Evolutionary conservation across 73 alveolate species (phyloP).

Genomic region (Symbiodinium pilosum): DNA sequence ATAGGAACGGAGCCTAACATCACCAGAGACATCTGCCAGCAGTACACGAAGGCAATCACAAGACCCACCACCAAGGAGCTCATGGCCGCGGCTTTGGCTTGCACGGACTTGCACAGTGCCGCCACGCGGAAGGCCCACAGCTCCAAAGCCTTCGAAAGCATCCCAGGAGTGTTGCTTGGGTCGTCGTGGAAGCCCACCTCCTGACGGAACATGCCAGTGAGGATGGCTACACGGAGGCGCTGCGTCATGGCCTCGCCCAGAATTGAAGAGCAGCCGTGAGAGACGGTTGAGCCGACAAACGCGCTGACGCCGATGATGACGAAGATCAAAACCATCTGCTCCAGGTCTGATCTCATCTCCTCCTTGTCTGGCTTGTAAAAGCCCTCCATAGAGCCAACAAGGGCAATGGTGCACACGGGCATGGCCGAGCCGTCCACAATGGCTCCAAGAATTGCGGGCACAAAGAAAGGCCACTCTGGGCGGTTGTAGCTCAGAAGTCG

Average conservation of each 20-base stretch:
- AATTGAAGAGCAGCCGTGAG: conserved; percentile 71
- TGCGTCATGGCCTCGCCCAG: conserved; percentile 83
- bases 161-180: conserved; percentile 44
- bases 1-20: conserved; percentile 91
- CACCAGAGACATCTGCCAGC: conserved; percentile 93
- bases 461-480: conserved; percentile 88
- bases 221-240: conserved; percentile 70
- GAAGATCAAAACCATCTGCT: conserved; percentile 4
- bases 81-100: neutral
- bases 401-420: conserved; percentile 65
- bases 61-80: neutral
- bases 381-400: conserved; percentile 67
- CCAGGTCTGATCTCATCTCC: conserved; percentile 38
- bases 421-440: conserved; percentile 52
- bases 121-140: conserved; percentile 65
- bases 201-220: conserved; percentile 87
- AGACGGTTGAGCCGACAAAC: conserved; percentile 27
- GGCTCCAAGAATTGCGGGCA: conserved; percentile 75
- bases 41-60: neutral
- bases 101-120: conserved; percentile 40
- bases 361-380: conserved; percentile 35
- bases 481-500: conserved; percentile 61
- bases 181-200: conserved; percentile 83
- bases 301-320: conserved; percentile 30
- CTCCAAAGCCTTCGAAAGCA: conserved; percentile 47